Percentiles rank a stretch among this genome's conserved stretches.
Evolutionary conservation across 169 alveolate species (phyloP).

Genomic region (Blepharisma undulans): DNA sequence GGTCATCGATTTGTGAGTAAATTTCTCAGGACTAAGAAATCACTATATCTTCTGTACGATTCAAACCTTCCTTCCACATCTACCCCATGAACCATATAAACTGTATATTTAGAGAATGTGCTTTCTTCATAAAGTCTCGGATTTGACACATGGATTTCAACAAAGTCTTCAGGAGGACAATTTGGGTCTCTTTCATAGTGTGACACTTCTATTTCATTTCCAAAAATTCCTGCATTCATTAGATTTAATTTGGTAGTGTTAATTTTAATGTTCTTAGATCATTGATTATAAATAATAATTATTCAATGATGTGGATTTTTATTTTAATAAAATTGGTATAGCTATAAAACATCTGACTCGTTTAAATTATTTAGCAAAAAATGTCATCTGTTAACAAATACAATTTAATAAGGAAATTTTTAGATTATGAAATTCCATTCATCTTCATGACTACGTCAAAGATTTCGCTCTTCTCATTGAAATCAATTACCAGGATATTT

Average conservation of each 20-base stretch:
- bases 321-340: background rate
- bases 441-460: background rate
- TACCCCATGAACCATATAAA: background rate
- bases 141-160: background rate
- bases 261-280: background rate
- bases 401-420: background rate
- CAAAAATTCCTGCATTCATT: background rate
- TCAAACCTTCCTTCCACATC: conserved; percentile 9
- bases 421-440: conserved; percentile 2
- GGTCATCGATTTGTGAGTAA: background rate
- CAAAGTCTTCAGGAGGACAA: background rate
- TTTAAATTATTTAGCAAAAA: background rate
- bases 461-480: background rate
- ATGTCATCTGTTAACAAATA: background rate
- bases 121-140: background rate
- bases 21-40: background rate
- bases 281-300: background rate
- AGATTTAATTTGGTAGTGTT: background rate
- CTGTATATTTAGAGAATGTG: background rate
- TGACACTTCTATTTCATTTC: background rate
- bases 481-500: background rate
- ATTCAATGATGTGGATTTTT: background rate
- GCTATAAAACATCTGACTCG: background rate
- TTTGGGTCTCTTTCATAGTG: background rate
- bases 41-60: background rate